Base-by-base conservation (phyloP, 768 basidiomycete genomes). In the Termitomyces sp. region DNA sequence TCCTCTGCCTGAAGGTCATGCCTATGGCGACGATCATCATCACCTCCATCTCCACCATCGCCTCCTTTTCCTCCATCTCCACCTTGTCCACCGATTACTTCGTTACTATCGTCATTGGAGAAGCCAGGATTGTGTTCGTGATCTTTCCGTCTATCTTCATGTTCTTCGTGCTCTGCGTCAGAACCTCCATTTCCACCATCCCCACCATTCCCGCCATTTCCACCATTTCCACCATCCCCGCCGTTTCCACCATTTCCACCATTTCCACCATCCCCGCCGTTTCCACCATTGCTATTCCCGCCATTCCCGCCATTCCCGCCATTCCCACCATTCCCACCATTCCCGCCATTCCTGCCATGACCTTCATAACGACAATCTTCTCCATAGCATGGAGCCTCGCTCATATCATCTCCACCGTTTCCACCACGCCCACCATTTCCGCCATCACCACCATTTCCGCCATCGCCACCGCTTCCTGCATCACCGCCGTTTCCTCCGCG, bases 31-130 rank as follows among this genome's bases (percentile, higher is more conserved):
- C 1, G 7, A 34, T 45, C 15, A 24, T 34, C 4, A 4, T 54
- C 33, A 22, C 31, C 42, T 31, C 22, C 31, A 26, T 54, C 33
- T 22, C 42, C 53, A 9, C 29, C 53, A 29, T 44, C 20, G 7
- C 53, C 53, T 18, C 53, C 53, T 31, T 34, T 45, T 24, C 53
- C 53, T 22, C 53, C 53, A 26, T 54, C 53, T 3, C 53, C 53
- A 31, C 42, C 52, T 33, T 9, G 42, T 54, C 53, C 36, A n/a
- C 51, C 34, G 18, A 28, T 34, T 16, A 42, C 42, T 6, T 31
- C 22, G 33, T 44, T 33, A 13, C 16, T 42, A 20, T 24, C 9
- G 16, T n/a, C 16, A 34, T 37, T n/a, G 16, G 10, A 24, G 18
- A 12, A 5, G 16, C 24, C n/a, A 10, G 33, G 20, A 37, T 28